A percentile compares a stretch with the other conserved stretches of the same genome.
phyloP scores from a whole-genome alignment of 2,329 filamentous ascomycete genomes.

The Colletotrichum plurivorum region DNA sequence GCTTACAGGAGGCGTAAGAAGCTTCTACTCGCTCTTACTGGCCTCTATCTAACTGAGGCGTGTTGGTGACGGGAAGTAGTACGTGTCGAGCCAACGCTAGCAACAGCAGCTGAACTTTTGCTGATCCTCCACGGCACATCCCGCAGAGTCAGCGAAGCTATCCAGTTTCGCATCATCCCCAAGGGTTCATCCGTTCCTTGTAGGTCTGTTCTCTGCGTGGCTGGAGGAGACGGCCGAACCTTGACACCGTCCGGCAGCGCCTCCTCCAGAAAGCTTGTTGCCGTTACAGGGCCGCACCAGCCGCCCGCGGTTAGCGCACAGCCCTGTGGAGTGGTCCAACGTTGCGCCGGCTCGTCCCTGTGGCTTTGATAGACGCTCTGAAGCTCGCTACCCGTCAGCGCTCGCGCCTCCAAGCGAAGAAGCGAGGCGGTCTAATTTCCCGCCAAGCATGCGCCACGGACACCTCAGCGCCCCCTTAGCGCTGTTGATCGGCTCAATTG shows the following conservation, averaged over 20 bases:
- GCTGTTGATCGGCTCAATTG: neutral
- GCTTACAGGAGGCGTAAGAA: too few species aligned
- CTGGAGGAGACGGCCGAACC: neutral
- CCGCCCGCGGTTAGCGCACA: neutral
- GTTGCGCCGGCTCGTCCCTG: slow-evolving; percentile 4
- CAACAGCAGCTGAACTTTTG: too few species aligned
- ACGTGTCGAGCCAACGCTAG: too few species aligned
- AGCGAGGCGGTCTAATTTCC: slow-evolving; percentile 22
- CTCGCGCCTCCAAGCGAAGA: neutral
- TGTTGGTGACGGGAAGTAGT: too few species aligned
- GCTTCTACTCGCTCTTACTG: too few species aligned
- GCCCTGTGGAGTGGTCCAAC: slow-evolving; percentile 1
- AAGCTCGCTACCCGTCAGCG: neutral
- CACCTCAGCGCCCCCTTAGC: neutral
- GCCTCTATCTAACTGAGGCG: too few species aligned
- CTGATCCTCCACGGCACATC: too few species aligned
- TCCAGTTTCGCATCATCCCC: too few species aligned
- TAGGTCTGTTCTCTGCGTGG: neutral
- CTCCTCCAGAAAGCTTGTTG: slow-evolving; percentile 8
- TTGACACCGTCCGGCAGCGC: neutral
- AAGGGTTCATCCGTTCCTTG: too few species aligned
- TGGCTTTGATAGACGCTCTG: neutral
- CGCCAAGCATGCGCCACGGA: neutral
- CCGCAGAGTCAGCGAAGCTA: too few species aligned
- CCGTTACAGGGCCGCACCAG: neutral